Base-by-base conservation (phyloP, 2,329 filamentous ascomycete genomes). In the Calonectria fujianensis region DNA sequence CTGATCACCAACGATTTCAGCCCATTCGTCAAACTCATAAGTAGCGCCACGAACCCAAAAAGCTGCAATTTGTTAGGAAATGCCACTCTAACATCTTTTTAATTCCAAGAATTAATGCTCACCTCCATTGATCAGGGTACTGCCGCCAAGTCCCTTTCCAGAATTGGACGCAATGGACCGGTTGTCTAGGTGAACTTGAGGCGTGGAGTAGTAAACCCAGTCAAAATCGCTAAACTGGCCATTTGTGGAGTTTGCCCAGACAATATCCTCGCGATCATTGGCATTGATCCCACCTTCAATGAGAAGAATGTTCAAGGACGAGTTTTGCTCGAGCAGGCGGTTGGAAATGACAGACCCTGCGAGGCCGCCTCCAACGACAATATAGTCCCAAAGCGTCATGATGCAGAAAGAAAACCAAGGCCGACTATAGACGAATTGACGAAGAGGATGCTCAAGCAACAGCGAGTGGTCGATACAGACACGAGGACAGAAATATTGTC, bases 1-100 rank as follows among this genome's bases (percentile, higher is more conserved):
- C 2, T 83, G 39, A 72, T 89, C 87, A 5, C 51, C 54, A 32
- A 81, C 72, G 31, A 76, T 32, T 24, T 81, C 48, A 41, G 77
- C 59, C 88, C 88, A 89, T 35, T 84, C 81, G 50, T 89, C 84
- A 74, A 87, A 90, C 76, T 89, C 88, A 18, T 80, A 80, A 10
- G 81, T 80, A 32, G 84, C 83, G 5, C 87, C 88, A 48, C 87
- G 86, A n/a, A 85, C 84, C 82, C 87, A 87, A 45, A 67, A 67
- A 10, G 70, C 70, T 72, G 13, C 4, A 29, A 11, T 7, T 3
- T 31, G 32, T 72, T 18, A 72, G 51, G 8, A 6, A 24, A 13
- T 24, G 11, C 16, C 13, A 5, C 3, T 48, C 10, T 18, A 10
- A 1, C 18, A 0, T 13, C 1, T 24, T 10, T 16, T 13, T 13